phyloP scores from a whole-genome alignment of 2,329 filamentous ascomycete species.

The Nigrospora osmanthi region DNA sequence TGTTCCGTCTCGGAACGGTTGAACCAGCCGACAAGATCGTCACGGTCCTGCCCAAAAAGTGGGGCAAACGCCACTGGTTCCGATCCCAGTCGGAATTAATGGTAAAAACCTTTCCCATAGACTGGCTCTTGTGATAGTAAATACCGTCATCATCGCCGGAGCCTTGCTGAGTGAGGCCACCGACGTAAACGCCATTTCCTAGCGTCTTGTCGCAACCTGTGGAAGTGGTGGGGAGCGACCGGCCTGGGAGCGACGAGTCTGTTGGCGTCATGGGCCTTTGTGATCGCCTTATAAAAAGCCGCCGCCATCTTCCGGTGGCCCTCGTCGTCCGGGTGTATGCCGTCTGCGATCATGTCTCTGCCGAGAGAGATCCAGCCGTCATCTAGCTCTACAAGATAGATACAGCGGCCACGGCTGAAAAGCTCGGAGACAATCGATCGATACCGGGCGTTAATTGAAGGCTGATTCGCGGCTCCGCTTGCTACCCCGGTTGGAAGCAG shows the following conservation, averaged over 20 bases:
- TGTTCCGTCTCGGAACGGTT: slow-evolving; percentile 17
- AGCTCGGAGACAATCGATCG: slow-evolving; percentile 9
- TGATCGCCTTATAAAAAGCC: slow-evolving; percentile 6
- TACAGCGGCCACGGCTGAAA: background rate
- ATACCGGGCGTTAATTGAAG: slow-evolving; percentile 15
- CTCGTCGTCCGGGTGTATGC: slow-evolving; percentile 10
- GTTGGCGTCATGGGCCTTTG: background rate
- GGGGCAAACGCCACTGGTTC: slow-evolving; percentile 14
- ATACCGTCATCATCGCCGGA: slow-evolving; percentile 18
- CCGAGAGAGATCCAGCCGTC: slow-evolving; percentile 1
- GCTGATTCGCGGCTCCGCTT: background rate
- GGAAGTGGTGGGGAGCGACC: slow-evolving; percentile 2
- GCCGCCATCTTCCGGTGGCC: slow-evolving; percentile 13
- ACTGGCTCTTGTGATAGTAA: slow-evolving; percentile 15
- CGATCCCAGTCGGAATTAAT: slow-evolving; percentile 12
- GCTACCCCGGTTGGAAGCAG: slow-evolving; percentile 13
- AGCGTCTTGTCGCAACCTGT: slow-evolving; percentile 11
- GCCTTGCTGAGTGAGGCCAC: slow-evolving; percentile 17
- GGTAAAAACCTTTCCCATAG: slow-evolving; percentile 7
- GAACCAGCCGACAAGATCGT: slow-evolving; percentile 16
- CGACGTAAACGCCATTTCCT: slow-evolving; percentile 12
- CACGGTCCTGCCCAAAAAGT: slow-evolving; percentile 7
- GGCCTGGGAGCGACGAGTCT: slow-evolving; percentile 3
- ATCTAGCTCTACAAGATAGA: slow-evolving; percentile 3
- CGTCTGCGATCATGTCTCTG: slow-evolving; percentile 7